phyloP scores from a whole-genome alignment of 768 basidiomycete species.

The Phallus indusiatus region DNA sequence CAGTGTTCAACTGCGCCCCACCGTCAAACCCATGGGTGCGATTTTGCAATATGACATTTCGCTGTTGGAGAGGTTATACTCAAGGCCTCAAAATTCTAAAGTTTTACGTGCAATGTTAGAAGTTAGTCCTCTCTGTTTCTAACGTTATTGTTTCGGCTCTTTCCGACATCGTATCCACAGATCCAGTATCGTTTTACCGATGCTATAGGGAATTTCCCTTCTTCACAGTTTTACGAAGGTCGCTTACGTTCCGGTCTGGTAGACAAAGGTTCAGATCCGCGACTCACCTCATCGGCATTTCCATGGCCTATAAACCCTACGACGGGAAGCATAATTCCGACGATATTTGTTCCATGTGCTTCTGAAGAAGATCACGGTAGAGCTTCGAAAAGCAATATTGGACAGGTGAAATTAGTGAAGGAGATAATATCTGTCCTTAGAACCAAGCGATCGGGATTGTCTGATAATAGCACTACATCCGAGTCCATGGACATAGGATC shows the following conservation, averaged over 20 bases:
- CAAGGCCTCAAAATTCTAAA: conserved; percentile 15
- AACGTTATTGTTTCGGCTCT: too few species aligned
- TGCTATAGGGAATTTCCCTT: conserved; percentile 52
- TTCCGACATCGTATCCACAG: conserved; percentile 16
- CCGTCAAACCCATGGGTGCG: conserved; percentile 49
- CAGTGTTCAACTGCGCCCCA: conserved; percentile 62
- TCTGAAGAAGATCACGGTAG: conserved; percentile 50
- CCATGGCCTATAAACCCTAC: conserved; percentile 40
- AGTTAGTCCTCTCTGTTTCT: too few species aligned
- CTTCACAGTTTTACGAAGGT: conserved; percentile 52
- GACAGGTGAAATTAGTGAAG: conserved; percentile 46
- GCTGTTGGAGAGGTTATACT: conserved; percentile 52
- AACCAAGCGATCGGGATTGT: background rate
- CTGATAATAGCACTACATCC: too few species aligned
- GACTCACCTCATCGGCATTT: conserved; percentile 33
- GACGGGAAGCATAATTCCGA: conserved; percentile 18
- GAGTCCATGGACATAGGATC: background rate
- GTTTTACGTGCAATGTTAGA: too few species aligned
- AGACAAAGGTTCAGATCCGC: conserved; percentile 19
- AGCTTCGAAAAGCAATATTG: conserved; percentile 51
- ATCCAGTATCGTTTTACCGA: conserved; percentile 57
- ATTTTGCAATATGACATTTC: conserved; percentile 51
- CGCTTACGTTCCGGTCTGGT: conserved; percentile 38
- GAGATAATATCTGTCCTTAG: conserved; percentile 36
- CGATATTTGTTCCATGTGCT: conserved; percentile 29